A percentile compares a stretch with the other conserved stretches of the same genome.
Evolutionary conservation across 1,284 basidiomycete species (phyloP).

Genomic region (Apiotrichum veenhuisii): DNA sequence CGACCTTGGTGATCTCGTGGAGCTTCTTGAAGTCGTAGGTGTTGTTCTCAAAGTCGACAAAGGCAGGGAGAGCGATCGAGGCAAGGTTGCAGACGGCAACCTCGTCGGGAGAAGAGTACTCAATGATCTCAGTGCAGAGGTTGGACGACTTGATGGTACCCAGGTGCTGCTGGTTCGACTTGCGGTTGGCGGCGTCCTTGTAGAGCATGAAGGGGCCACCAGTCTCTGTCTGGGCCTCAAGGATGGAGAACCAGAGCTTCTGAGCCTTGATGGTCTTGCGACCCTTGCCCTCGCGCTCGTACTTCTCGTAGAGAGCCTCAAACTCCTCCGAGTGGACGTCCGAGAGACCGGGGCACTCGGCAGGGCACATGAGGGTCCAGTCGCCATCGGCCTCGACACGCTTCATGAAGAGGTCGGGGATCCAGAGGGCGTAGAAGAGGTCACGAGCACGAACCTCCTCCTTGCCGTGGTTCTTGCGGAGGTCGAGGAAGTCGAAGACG

Average conservation of each 20-base stretch:
- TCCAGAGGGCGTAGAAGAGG: constrained; percentile 98
- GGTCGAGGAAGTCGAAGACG: constrained; percentile 94
- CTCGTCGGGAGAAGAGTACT: constrained; percentile 97
- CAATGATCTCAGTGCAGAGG: constrained; percentile 98
- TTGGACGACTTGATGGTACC: constrained; percentile 99
- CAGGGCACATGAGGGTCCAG: constrained; percentile 98
- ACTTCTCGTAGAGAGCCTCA: constrained; percentile 80
- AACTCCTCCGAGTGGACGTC: constrained; percentile 93
- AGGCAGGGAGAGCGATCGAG: constrained; percentile 89
- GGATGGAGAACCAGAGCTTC: constrained; percentile 97
- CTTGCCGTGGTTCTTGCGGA: constrained; percentile 99
- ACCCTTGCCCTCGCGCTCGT: constrained; percentile 85
- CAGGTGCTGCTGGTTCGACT: constrained; percentile 98
- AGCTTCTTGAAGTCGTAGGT: constrained; percentile 89
- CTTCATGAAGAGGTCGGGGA: constrained; percentile 97
- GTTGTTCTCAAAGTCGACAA: constrained; percentile 59
- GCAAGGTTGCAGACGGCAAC: constrained; percentile 99
- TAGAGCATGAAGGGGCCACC: constrained; percentile 98
- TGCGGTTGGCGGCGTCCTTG: constrained; percentile 86
- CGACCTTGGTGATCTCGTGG: constrained; percentile 89
- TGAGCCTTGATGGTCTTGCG: constrained; percentile 88
- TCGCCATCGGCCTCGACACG: constrained; percentile 80
- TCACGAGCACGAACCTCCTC: constrained; percentile 97
- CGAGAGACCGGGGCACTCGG: constrained; percentile 85
- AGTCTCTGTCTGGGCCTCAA: constrained; percentile 97